These are phyloP conservation scores for Petrea volubilis DNA, from an alignment of 257 asterid species.

Conservation along the genomic window DNA sequence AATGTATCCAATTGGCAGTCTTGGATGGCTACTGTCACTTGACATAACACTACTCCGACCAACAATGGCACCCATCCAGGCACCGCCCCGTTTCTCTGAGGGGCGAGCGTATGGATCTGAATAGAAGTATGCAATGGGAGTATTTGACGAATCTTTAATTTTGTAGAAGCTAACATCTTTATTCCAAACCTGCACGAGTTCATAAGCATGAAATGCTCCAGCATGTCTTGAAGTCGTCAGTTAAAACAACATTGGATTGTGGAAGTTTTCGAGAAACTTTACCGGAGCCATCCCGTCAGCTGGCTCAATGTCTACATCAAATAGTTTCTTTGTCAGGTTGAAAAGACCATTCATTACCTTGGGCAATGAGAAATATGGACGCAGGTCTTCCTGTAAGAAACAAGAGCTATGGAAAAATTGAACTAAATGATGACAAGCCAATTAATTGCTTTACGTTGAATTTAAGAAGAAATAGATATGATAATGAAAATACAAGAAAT, in stretches of 20 bases:
- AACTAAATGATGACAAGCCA: not conserved
- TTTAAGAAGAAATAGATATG: not conserved
- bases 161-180: slow-evolving; percentile 67
- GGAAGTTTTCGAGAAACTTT: slow-evolving; percentile 16
- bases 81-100: slow-evolving; percentile 84
- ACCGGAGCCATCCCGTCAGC: slow-evolving; percentile 81
- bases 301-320: slow-evolving; percentile 59
- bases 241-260: not conserved
- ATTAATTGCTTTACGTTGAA: not conserved
- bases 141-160: slow-evolving; percentile 51
- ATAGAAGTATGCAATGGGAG: slow-evolving; percentile 70
- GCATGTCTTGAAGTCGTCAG: slow-evolving; percentile 1
- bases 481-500: not conserved
- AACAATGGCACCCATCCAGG: slow-evolving; percentile 79
- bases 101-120: slow-evolving; percentile 92
- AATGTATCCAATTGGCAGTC: slow-evolving; percentile 73
- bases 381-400: slow-evolving; percentile 69
- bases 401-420: slow-evolving; percentile 8
- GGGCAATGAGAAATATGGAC: slow-evolving; percentile 81
- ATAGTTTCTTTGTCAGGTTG: slow-evolving; percentile 63
- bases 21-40: slow-evolving; percentile 41
- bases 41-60: slow-evolving; percentile 63
- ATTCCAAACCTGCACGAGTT: slow-evolving; percentile 64
- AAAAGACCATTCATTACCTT: slow-evolving; percentile 84
- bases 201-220: slow-evolving; percentile 9